Evolutionary conservation across 2,329 filamentous ascomycete species (phyloP).

Genomic region (Neofusicoccum sp.): DNA sequence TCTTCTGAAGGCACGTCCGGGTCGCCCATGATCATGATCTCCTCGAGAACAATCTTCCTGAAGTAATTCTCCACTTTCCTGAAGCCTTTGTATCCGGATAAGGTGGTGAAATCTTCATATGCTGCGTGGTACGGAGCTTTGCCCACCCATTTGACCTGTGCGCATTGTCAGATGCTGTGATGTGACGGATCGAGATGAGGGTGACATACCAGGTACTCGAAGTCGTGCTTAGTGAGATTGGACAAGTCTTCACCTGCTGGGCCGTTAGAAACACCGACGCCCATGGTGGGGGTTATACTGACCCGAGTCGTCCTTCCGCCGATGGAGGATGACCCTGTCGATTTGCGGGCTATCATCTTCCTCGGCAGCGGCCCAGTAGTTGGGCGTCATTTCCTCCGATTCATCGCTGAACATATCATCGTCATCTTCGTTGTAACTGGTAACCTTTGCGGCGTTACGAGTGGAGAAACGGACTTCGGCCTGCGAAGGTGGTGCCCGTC

Average conservation of each 20-base stretch:
- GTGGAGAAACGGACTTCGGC: slow-evolving; percentile 90
- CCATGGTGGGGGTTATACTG: slow-evolving; percentile 19
- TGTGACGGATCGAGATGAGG: neutral
- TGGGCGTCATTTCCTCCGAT: slow-evolving; percentile 62
- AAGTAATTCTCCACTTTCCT: slow-evolving; percentile 95
- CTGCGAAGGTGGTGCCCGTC: slow-evolving; percentile 61
- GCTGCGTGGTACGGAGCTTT: slow-evolving; percentile 94
- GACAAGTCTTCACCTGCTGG: slow-evolving; percentile 31
- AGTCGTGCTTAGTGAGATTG: slow-evolving; percentile 66
- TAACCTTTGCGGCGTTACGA: slow-evolving; percentile 73
- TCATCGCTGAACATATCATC: slow-evolving; percentile 57
- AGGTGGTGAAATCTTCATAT: slow-evolving; percentile 78
- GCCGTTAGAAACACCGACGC: slow-evolving; percentile 22
- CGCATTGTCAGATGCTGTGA: slow-evolving; percentile 20
- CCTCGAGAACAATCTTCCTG: slow-evolving; percentile 75
- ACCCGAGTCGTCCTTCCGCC: slow-evolving; percentile 64
- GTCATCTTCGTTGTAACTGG: slow-evolving; percentile 67
- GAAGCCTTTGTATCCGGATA: slow-evolving; percentile 76
- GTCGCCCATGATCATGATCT: slow-evolving; percentile 69
- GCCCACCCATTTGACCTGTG: slow-evolving; percentile 91
- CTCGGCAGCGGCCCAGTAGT: slow-evolving; percentile 66
- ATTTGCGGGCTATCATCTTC: slow-evolving; percentile 83
- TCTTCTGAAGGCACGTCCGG: slow-evolving; percentile 77
- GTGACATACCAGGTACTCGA: slow-evolving; percentile 66
- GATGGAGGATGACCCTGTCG: slow-evolving; percentile 86